Evolutionary conservation across 169 alveolate species (phyloP).

Genomic region (Eimeria acervulina): DNA sequence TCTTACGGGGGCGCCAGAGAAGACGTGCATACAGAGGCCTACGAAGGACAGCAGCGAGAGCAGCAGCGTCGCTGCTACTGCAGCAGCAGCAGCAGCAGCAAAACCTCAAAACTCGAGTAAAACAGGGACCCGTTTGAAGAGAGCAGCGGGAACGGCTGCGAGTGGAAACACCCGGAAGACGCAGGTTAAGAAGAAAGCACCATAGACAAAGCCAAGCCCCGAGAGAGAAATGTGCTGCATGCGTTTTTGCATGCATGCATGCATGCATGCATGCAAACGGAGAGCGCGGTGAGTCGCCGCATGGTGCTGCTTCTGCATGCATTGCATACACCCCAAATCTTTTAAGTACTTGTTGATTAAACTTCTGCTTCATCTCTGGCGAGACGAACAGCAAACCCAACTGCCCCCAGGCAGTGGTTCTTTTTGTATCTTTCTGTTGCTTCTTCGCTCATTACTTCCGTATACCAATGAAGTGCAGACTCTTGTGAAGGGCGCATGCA

Average conservation of each 20-base stretch:
- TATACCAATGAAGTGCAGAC: not conserved
- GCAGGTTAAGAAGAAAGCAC: not conserved
- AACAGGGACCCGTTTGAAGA: constrained; percentile 48
- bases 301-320: not conserved
- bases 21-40: not conserved
- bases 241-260: not conserved
- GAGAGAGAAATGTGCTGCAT: not conserved
- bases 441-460: not conserved
- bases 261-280: not conserved
- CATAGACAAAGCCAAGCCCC: not conserved
- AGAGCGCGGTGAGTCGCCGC: not conserved
- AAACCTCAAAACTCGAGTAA: not conserved
- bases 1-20: not conserved
- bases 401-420: too few relatives aligned
- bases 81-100: constrained; percentile 50
- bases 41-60: constrained; percentile 4
- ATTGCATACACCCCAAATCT: not conserved
- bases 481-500: not conserved
- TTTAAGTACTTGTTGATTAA: too few relatives aligned
- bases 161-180: not conserved
- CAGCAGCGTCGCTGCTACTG: not conserved
- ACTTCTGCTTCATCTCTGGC: not conserved
- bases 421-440: not conserved
- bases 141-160: constrained; percentile 41
- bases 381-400: too few relatives aligned